These are phyloP conservation scores for Tulasnella sp. DNA, from an alignment of 768 basidiomycete genomes.

Conservation along the genomic window DNA sequence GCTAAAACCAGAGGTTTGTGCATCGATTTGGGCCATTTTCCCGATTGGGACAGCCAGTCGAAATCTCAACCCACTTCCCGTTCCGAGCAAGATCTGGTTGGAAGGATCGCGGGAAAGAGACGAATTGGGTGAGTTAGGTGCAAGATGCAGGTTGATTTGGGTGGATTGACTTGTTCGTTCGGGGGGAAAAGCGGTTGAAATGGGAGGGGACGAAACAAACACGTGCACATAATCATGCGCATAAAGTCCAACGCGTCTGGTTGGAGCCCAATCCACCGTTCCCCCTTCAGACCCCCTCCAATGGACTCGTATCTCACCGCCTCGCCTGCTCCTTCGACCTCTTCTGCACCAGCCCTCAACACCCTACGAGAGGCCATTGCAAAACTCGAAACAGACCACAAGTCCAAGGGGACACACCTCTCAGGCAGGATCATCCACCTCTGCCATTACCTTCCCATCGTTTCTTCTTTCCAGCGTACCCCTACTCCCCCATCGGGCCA, in stretches of 20 bases:
- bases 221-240: background rate
- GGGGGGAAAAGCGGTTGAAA: background rate
- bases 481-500: slow-evolving; percentile 25
- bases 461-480: slow-evolving; percentile 43
- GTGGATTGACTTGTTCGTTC: background rate
- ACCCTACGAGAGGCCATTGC: slow-evolving; percentile 63
- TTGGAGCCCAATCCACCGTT: background rate
- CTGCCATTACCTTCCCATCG: slow-evolving; percentile 77
- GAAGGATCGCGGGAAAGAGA: background rate
- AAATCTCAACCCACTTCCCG: background rate
- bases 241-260: background rate
- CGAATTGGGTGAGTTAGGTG: background rate
- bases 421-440: slow-evolving; percentile 87
- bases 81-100: background rate
- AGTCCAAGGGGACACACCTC: slow-evolving; percentile 54
- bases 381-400: slow-evolving; percentile 59
- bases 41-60: slow-evolving; percentile 10
- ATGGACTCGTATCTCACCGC: slow-evolving; percentile 13
- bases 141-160: background rate
- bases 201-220: background rate
- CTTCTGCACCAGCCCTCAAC: slow-evolving; percentile 25
- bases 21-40: slow-evolving; percentile 9
- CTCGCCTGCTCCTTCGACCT: slow-evolving; percentile 19
- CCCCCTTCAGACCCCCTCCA: background rate
- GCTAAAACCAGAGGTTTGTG: background rate